Evolutionary conservation across 2,329 filamentous ascomycete species (phyloP).

Genomic region (Microsporum ferrugineum): DNA sequence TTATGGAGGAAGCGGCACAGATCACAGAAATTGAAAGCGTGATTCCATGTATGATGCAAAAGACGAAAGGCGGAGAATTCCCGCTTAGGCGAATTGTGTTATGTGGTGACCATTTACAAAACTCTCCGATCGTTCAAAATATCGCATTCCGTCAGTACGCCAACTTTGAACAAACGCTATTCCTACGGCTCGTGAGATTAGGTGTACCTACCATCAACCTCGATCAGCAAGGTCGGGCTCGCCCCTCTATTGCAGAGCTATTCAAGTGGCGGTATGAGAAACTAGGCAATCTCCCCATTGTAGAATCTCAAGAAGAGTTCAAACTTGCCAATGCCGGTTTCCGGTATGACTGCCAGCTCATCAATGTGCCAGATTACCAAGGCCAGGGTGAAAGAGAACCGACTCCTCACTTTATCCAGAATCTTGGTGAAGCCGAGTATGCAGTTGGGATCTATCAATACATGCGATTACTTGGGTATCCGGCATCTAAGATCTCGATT

Average conservation of each 20-base stretch:
- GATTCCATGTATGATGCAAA: conserved; percentile 86
- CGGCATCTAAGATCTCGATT: conserved; percentile 71
- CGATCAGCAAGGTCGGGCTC: conserved; percentile 84
- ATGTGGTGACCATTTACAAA: conserved; percentile 91
- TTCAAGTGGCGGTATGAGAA: conserved; percentile 88
- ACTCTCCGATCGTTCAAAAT: conserved; percentile 91
- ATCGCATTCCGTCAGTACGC: conserved; percentile 89
- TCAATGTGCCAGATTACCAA: conserved; percentile 89
- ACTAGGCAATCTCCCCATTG: conserved; percentile 66
- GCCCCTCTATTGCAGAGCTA: conserved; percentile 73
- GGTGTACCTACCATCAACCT: conserved; percentile 85
- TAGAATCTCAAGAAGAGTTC: conserved; percentile 60
- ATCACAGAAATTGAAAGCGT: conserved; percentile 97
- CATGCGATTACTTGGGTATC: conserved; percentile 91
- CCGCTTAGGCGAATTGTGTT: conserved; percentile 79
- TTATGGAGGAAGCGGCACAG: conserved; percentile 98
- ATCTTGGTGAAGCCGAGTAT: conserved; percentile 93
- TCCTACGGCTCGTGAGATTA: conserved; percentile 77
- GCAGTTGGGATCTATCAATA: conserved; percentile 92
- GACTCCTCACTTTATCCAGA: conserved; percentile 89
- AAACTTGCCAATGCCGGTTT: conserved; percentile 79
- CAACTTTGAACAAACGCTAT: conserved; percentile 90
- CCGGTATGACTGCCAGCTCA: conserved; percentile 90
- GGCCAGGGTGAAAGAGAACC: conserved; percentile 80
- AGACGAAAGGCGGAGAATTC: conserved; percentile 58